Base-by-base conservation (phyloP, 192 early-diverging fungal genomes). In the Coemansia sp. region DNA sequence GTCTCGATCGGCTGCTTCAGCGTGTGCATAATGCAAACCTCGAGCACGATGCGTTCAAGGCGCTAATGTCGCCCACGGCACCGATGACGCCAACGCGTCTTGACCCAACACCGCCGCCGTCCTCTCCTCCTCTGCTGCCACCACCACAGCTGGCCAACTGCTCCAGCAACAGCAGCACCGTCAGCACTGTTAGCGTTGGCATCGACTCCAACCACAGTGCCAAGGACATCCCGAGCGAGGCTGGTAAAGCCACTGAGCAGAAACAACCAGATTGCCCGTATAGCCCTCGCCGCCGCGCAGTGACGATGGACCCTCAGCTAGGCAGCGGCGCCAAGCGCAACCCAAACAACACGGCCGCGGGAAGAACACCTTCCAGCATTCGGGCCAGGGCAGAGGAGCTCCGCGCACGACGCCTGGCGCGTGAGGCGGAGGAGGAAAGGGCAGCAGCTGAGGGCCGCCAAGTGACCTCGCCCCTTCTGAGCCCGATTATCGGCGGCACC, bases 1-100 rank as follows among this genome's bases (percentile, higher is more conserved):
- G 65, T 4, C 67, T 79, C 9, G 75, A 79, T 14, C 37, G 59
- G 17, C 62, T 79, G 31, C 36, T 79, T 13, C 62, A 72, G 56
- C 45, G 55, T 3, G 75, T 79, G 29, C 70, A 68, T 23, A 38
- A 72, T 17, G 55, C 42, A n/a, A 62, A 59, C n/a, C 28, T 42
- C 22, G 66, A 69, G 37, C 56, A 57, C 38, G 54, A 27, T 6
- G 66, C 63, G 3, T 54, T 45, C 5, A 58, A 62, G 50, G 53
- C 65, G 22, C 23, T 68, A 19, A 40, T 37, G 13, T 68, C 70
- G 42, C 45, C 45, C 2, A 48, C 8, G 1, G 23, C 45, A 48
- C 70, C 75, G 2, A 54, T 40, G 25, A 44, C 72, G 40, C 62
- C 66, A 1, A 72, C 65, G 27, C 67, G 74, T 5, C 57, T 76